phyloP scores from a whole-genome alignment of 2,329 filamentous ascomycete species.

The Cladophialophora bantiana region DNA sequence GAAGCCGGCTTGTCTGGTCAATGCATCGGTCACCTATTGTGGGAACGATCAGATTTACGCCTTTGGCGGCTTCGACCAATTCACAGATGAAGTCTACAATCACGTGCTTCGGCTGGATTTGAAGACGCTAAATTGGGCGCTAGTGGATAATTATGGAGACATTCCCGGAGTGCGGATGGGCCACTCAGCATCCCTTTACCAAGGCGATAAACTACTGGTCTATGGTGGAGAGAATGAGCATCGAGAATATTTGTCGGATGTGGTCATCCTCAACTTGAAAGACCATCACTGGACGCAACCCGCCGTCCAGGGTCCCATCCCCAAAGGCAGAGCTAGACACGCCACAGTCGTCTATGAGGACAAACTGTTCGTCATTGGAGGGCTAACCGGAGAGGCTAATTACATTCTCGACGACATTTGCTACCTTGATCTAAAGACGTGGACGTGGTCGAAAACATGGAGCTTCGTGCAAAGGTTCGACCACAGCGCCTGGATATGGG shows the following conservation, averaged over 20 bases:
- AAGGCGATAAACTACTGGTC: constrained; percentile 92
- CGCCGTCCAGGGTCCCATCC: constrained; percentile 80
- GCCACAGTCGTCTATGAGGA: constrained; percentile 94
- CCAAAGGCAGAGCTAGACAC: constrained; percentile 89
- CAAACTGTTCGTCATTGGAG: constrained; percentile 93
- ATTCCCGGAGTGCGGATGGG: constrained; percentile 59
- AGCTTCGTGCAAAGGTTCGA: constrained; percentile 94
- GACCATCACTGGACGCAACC: constrained; percentile 96
- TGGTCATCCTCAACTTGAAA: constrained; percentile 94
- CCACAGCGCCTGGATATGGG: constrained; percentile 92
- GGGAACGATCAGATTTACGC: constrained; percentile 97
- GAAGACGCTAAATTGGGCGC: constrained; percentile 85
- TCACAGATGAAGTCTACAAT: constrained; percentile 98
- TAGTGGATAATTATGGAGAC: constrained; percentile 89
- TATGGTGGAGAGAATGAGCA: constrained; percentile 99
- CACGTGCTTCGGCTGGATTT: constrained; percentile 92
- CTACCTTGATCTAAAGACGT: constrained; percentile 95
- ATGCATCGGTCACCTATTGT: constrained; percentile 98
- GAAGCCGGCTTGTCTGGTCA: constrained; percentile 91
- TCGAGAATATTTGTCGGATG: constrained; percentile 89
- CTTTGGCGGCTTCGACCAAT: constrained; percentile 98
- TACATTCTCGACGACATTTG: constrained; percentile 94
- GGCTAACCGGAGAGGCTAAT: constrained; percentile 92
- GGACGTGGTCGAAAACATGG: constrained; percentile 97
- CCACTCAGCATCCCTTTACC: constrained; percentile 92